A percentile compares a stretch with the other conserved stretches of the same genome.
Conservation (phyloP, 2,329 filamentous ascomycete genomes). For the Arthrobotrys musiformis region DNA sequence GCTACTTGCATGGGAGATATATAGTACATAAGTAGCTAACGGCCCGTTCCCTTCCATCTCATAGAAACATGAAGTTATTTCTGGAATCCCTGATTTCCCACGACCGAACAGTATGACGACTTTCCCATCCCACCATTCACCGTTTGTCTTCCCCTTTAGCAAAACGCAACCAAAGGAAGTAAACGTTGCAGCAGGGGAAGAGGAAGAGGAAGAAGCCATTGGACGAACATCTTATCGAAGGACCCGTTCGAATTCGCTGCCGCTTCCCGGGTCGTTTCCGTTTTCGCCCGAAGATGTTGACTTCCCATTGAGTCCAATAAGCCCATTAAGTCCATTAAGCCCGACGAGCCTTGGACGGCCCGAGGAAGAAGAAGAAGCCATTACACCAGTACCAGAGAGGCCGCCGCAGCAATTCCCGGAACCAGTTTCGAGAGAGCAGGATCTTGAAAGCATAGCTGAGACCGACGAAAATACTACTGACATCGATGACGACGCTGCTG, state of each 20-base stretch:
- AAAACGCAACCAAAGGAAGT: conserved; percentile 13
- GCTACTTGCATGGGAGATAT: conserved; percentile 16
- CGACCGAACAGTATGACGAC: conserved; percentile 49
- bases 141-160: conserved; percentile 50
- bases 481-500: conserved; percentile 42
- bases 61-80: conserved; percentile 44
- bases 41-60: neutral
- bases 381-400: conserved; percentile 31
- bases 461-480: conserved; percentile 30
- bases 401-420: conserved; percentile 30
- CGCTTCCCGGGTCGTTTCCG: conserved; percentile 47
- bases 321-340: conserved; percentile 20
- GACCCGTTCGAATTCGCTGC: conserved; percentile 46
- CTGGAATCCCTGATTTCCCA: conserved; percentile 48
- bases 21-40: conserved; percentile 24
- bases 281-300: conserved; percentile 45
- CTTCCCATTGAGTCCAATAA: conserved; percentile 34
- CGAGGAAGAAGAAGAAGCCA: conserved; percentile 30
- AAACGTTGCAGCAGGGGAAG: conserved; percentile 6
- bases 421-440: conserved; percentile 17
- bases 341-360: neutral
- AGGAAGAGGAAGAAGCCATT: conserved; percentile 23
- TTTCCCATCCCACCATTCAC: conserved; percentile 31
- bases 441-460: conserved; percentile 40
- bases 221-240: conserved; percentile 29